Conservation (phyloP, 805 yeast species). For the Suhomyces prunicola region DNA sequence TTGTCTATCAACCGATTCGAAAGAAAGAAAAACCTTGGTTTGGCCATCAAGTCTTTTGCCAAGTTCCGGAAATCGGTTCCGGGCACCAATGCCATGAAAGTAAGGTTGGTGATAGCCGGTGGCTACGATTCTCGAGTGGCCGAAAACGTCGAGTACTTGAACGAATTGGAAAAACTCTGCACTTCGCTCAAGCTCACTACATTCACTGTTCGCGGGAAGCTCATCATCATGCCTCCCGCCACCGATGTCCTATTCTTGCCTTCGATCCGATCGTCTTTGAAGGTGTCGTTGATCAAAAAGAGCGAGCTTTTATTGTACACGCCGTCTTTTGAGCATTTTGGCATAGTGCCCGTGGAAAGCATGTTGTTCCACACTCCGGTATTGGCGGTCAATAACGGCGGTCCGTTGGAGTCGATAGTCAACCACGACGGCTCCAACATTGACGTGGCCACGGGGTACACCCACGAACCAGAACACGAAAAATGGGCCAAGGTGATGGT, state of each 20-base stretch:
- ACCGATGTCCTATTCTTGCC: slow-evolving; percentile 72
- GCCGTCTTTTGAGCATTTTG: slow-evolving; percentile 91
- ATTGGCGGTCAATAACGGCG: slow-evolving; percentile 84
- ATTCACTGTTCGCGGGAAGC: slow-evolving; percentile 43
- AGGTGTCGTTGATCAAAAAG: slow-evolving; percentile 56
- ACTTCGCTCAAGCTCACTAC: slow-evolving; percentile 41
- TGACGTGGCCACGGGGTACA: slow-evolving; percentile 59
- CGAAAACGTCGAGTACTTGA: slow-evolving; percentile 73
- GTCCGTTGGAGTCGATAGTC: slow-evolving; percentile 80
- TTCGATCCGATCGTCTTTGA: slow-evolving; percentile 65
- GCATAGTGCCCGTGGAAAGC: slow-evolving; percentile 95
- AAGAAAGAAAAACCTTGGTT: slow-evolving; percentile 72
- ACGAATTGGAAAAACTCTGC: slow-evolving; percentile 54
- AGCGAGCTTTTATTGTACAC: slow-evolving; percentile 75
- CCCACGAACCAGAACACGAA: slow-evolving; percentile 44
- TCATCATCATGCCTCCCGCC: slow-evolving; percentile 29
- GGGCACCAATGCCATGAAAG: slow-evolving; percentile 20
- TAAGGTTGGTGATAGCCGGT: slow-evolving; percentile 74
- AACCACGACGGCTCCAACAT: slow-evolving; percentile 25
- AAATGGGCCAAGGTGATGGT: slow-evolving; percentile 55
- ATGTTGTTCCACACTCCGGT: slow-evolving; percentile 85
- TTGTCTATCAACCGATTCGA: slow-evolving; percentile 88
- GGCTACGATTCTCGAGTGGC: slow-evolving; percentile 78
- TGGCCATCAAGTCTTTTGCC: slow-evolving; percentile 72
- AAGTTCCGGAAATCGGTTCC: slow-evolving; percentile 32